phyloP scores from a whole-genome alignment of 768 basidiomycete species.

The Macrolepiota fuliginosa region DNA sequence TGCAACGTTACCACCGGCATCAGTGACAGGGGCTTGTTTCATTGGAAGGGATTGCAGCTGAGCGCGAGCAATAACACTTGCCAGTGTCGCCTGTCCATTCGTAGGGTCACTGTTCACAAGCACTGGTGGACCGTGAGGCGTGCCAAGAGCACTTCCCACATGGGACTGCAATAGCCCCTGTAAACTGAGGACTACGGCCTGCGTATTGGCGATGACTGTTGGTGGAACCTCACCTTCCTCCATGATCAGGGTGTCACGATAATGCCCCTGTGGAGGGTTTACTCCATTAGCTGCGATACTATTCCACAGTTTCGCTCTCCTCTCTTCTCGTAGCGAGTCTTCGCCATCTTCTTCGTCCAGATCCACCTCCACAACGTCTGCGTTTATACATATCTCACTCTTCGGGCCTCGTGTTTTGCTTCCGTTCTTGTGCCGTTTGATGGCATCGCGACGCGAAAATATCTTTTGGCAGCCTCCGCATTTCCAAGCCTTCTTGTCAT shows the following conservation, averaged over 20 bases:
- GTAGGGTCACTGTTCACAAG: conserved; percentile 39
- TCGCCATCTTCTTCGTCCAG: conserved; percentile 41
- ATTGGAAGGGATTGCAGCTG: conserved; percentile 46
- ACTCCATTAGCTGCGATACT: conserved; percentile 30
- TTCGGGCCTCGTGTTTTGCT: conserved; percentile 49
- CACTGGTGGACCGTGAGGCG: conserved; percentile 28
- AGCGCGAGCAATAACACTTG: conserved; percentile 71
- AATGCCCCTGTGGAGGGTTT: conserved; percentile 18
- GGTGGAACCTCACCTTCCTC: conserved; percentile 66
- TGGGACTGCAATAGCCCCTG: conserved; percentile 55
- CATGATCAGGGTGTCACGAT: conserved; percentile 27
- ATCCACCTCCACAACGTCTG: conserved; percentile 62
- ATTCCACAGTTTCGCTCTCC: conserved; percentile 62
- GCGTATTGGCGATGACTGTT: conserved; percentile 45
- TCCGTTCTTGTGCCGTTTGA: conserved; percentile 73
- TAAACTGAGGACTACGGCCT: conserved; percentile 50
- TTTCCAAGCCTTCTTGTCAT: conserved; percentile 72
- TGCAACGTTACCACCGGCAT: conserved; percentile 12
- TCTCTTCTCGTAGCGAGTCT: conserved; percentile 51
- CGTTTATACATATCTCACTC: conserved; percentile 50
- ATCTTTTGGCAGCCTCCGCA: conserved; percentile 73
- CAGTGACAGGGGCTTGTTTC: conserved; percentile 15
- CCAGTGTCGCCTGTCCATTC: conserved; percentile 63
- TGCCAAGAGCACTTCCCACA: conserved; percentile 55
- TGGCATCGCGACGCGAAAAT: conserved; percentile 76